Percentiles rank a stretch among this genome's conserved stretches.
Evolutionary conservation across 495 filamentous ascomycete genomes (phyloP).

Genomic region (Neurospora intermedia): DNA sequence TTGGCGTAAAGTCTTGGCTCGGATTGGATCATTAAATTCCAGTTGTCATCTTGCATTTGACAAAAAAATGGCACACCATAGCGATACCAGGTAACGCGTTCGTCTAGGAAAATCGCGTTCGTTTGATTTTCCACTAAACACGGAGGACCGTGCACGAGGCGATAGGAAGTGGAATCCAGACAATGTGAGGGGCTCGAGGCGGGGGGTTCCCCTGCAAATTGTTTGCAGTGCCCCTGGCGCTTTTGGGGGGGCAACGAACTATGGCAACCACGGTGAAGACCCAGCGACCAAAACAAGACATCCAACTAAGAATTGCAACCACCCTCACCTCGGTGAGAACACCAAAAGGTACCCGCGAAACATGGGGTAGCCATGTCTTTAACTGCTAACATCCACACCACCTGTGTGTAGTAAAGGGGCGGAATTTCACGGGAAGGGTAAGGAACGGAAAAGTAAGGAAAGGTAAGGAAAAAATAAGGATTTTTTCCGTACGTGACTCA

Average conservation of each 20-base stretch:
- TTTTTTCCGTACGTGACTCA: no score
- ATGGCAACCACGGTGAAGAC: background rate
- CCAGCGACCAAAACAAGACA: background rate
- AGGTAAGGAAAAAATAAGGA: no score
- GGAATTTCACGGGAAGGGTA: no score
- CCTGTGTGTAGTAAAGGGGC: no score
- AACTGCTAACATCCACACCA: background rate
- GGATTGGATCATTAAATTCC: background rate
- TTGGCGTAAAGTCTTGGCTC: background rate
- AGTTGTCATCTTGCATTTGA: background rate
- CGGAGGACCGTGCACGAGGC: background rate
- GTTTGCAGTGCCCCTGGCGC: background rate
- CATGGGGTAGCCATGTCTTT: background rate
- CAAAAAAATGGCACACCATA: background rate
- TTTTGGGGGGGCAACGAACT: background rate
- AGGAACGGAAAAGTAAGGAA: no score
- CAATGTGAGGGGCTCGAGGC: background rate
- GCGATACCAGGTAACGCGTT: background rate
- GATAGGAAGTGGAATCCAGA: background rate
- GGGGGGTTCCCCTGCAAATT: background rate
- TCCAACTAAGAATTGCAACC: background rate
- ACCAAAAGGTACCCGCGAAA: background rate
- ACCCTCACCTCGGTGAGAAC: background rate
- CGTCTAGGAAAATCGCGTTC: background rate
- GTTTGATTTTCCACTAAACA: background rate